Base-by-base conservation (phyloP, 2,329 filamentous ascomycete species). In the Ophiostoma sp. region DNA sequence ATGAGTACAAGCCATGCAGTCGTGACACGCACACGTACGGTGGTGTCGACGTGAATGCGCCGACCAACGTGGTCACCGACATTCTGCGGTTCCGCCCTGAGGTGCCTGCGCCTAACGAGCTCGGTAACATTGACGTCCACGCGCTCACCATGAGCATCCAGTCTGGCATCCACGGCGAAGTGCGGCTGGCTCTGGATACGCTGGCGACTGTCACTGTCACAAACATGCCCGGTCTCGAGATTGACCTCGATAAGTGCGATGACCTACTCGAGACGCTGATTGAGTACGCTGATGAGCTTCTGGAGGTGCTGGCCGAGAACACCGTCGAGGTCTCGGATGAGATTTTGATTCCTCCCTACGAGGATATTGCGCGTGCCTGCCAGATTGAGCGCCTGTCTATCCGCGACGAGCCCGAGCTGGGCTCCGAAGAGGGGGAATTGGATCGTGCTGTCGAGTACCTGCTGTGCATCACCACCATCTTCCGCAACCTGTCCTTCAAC, bases 401-500 rank as follows among this genome's bases (percentile, higher is more conserved):
- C 71, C 90, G 92, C 77, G 91, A 95, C 69, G 85, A 92, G 28
- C 88, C 91, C 0, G 87, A 88, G 48, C 92, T 96, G 79, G 95
- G 94, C 2, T 92, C 91, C 2, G 83, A 87, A 17, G 92, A 91
- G 39, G 95, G 97, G 80, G 90, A 95, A 70, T 87, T 98, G 2
- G 93, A 97, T 78, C 90, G 93, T 69, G 93, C 95, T 2, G 94
- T 95, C 3, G 95, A 98, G 78, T 90, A 92, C 74, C 83, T 99
- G 66, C 91, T 98, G 72, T 97, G 94, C 79, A 92, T 98, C 76
- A 97, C 94, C 0, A 97, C 94, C 0, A 95, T 98, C 73, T 83
- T 99, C 64, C 92, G 96, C 74, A 99, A 99, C 78, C 87, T 98
- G 19, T 98, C 96, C 0, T 98, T 97, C 81, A 87, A 87, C 80